phyloP scores from a whole-genome alignment of 1,139 yeast species.

The Sugiyamaella novakii region DNA sequence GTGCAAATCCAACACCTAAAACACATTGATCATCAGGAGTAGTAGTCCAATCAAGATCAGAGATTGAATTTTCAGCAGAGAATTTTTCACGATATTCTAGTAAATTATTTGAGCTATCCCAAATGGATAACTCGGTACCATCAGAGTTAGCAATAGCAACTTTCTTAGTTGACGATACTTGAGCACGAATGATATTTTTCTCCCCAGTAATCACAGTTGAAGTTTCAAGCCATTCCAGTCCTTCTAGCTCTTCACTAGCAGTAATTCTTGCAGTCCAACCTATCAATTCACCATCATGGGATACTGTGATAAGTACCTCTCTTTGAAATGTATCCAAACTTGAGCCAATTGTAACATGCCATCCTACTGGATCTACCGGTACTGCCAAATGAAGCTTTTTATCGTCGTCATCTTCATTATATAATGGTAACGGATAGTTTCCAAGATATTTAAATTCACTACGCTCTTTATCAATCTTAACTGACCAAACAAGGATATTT shows the following conservation, averaged over 20 bases:
- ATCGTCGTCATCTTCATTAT: slow-evolving; percentile 26
- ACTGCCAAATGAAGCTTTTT: slow-evolving; percentile 51
- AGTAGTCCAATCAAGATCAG: slow-evolving; percentile 78
- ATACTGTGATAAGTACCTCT: slow-evolving; percentile 61
- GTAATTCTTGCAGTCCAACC: slow-evolving; percentile 49
- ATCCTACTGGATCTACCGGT: slow-evolving; percentile 69
- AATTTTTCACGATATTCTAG: slow-evolving; percentile 60
- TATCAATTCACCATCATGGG: slow-evolving; percentile 56
- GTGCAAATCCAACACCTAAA: slow-evolving; percentile 73
- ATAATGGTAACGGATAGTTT: slow-evolving; percentile 32
- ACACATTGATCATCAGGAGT: slow-evolving; percentile 70
- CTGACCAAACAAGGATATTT: slow-evolving; percentile 28
- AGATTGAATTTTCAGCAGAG: slow-evolving; percentile 44
- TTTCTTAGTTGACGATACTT: slow-evolving; percentile 75
- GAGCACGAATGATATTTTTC: slow-evolving; percentile 53
- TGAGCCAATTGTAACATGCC: slow-evolving; percentile 45
- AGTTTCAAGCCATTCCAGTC: slow-evolving; percentile 53
- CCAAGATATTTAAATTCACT: slow-evolving; percentile 29
- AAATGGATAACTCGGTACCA: slow-evolving; percentile 59
- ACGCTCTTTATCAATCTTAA: slow-evolving; percentile 14
- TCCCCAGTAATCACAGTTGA: slow-evolving; percentile 58
- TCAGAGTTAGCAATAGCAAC: slow-evolving; percentile 66
- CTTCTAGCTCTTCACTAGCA: slow-evolving; percentile 9
- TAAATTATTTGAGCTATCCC: slow-evolving; percentile 73
- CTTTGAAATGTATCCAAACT: slow-evolving; percentile 46